phyloP scores from a whole-genome alignment of 495 filamentous ascomycete genomes.

The Neurospora sp. region DNA sequence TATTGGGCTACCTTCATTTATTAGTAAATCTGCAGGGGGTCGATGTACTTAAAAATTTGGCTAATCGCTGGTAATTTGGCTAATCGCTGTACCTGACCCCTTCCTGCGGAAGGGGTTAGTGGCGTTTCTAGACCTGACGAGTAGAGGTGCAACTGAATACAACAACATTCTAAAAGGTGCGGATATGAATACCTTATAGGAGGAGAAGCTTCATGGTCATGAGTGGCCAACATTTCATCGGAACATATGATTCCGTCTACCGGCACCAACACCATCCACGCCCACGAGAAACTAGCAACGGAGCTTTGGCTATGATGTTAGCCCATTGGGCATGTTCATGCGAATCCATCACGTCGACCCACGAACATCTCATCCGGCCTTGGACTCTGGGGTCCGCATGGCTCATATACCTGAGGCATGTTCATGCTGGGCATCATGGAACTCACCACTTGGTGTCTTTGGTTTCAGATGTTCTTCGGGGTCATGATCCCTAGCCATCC shows the following conservation, averaged over 20 bases:
- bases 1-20: too few relatives aligned
- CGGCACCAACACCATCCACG: background rate
- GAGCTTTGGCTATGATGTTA: background rate
- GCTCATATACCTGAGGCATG: background rate
- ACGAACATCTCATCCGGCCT: background rate
- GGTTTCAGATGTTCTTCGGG: background rate
- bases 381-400: background rate
- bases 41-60: too few relatives aligned
- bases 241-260: background rate
- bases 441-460: background rate
- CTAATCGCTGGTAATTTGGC: too few relatives aligned
- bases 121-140: too few relatives aligned
- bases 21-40: too few relatives aligned
- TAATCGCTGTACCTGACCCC: too few relatives aligned
- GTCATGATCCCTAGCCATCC: background rate
- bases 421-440: background rate
- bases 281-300: background rate
- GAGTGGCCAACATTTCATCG: background rate
- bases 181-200: background rate
- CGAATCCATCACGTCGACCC: background rate
- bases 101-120: too few relatives aligned
- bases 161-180: background rate
- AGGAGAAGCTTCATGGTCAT: background rate
- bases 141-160: background rate
- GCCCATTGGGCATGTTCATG: background rate